Percentiles rank a stretch among this genome's conserved stretches.
Evolutionary conservation across 106 monocot species (phyloP).

Genomic region (Triglochin maritima): DNA sequence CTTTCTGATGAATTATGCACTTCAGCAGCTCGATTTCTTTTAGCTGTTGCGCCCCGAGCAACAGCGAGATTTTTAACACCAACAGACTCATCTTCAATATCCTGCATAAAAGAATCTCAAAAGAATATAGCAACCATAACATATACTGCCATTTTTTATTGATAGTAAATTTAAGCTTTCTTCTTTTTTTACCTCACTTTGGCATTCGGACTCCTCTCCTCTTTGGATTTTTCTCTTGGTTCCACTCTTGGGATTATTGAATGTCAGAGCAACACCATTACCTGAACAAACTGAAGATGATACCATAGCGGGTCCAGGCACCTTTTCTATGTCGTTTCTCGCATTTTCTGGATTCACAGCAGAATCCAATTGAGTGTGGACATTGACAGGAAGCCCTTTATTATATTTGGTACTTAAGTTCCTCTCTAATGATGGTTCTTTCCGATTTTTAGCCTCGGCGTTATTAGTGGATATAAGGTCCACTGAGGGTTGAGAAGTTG

Average conservation of each 20-base stretch:
- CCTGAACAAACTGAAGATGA: conserved; percentile 74
- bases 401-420: neutral
- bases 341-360: neutral
- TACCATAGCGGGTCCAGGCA: conserved; percentile 27
- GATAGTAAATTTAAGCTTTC: too few species aligned
- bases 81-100: conserved; percentile 57
- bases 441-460: conserved; percentile 5
- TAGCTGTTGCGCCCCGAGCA: conserved; percentile 14
- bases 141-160: neutral
- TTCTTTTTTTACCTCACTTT: conserved; percentile 37
- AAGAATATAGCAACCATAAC: neutral
- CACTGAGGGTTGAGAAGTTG: conserved; percentile 1
- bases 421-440: neutral
- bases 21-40: conserved; percentile 79
- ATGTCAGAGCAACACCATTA: conserved; percentile 20
- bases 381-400: neutral
- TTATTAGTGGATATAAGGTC: conserved; percentile 1
- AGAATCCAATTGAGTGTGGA: conserved; percentile 6
- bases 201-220: conserved; percentile 52
- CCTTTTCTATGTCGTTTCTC: conserved; percentile 26
- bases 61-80: conserved; percentile 31
- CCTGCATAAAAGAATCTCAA: conserved; percentile 14
- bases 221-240: conserved; percentile 40
- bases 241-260: conserved; percentile 31
- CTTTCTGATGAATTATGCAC: conserved; percentile 98